Base-by-base conservation (phyloP, 73 alveolate genomes). In the Diophrys sp. region DNA sequence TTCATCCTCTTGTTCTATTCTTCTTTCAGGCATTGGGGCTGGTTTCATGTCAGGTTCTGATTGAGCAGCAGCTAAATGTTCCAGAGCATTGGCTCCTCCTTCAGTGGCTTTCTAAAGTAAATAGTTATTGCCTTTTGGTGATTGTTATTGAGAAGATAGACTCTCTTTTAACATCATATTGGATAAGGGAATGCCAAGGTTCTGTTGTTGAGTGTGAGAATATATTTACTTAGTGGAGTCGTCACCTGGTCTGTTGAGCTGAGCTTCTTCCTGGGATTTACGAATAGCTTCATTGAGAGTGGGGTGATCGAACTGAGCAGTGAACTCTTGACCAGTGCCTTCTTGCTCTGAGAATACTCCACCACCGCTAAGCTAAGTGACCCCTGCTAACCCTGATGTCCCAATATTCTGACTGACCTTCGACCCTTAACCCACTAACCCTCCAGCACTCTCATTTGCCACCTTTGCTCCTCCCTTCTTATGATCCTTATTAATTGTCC, bases 91-190 rank as follows among this genome's bases (percentile, higher is more conserved):
- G 24, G 23, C 23, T 23, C 23, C 67, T 53, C 67, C 67, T 53
- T 8, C 8, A 23, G 8, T 23, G 67, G 8, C 23, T 53, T 14
- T 53, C 24, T 53, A 14, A 53, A 14, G 8, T 23, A 14, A 53
- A 53, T 23, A 14, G 67, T 62, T n/a, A n/a, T n/a, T n/a, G 72
- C 72, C 72, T 25, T 62, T 62, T 23, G 79, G 79, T n/a, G 67
- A 29, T 8, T 71, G 54, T 53, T 74, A 72, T 29, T 75, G 68
- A 31, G 80, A 44, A 14, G 87, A 77, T 14, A 84, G 56, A n/a
- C 75, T 27, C 31, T 85, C 92, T 71, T 85, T 85, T 1, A 85
- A 74, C 92, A 85, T 85, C n/a, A 82, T 70, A 69, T 85, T 85
- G n/a, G 81, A 56, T 25, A 75, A 33, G n/a, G 83, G 83, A 24